Evolutionary conservation across 345 rosid genomes (phyloP).

Genomic region (Nasturtium officinale): DNA sequence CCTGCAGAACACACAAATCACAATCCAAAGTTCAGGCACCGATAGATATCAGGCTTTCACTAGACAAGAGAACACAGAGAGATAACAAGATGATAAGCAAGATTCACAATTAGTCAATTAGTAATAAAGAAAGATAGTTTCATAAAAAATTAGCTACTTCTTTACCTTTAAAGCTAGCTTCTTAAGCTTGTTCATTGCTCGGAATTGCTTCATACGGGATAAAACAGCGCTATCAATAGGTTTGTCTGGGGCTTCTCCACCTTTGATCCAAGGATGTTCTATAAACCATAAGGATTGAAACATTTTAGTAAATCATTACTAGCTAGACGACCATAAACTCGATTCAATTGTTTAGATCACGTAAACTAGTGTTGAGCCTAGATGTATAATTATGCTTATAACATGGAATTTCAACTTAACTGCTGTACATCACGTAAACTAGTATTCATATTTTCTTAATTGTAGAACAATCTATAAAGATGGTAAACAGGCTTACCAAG

Average conservation of each 20-base stretch:
- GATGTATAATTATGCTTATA: not conserved
- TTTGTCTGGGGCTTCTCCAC: constrained; percentile 86
- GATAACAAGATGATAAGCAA: not conserved
- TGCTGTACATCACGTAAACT: not conserved
- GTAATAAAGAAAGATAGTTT: not conserved
- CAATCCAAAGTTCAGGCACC: not conserved
- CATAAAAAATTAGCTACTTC: not conserved
- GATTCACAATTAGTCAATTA: not conserved
- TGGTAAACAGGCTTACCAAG: constrained; percentile 58
- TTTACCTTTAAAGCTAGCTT: constrained; percentile 87
- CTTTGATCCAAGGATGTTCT: constrained; percentile 97
- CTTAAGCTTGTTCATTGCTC: constrained; percentile 94
- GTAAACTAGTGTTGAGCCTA: not conserved
- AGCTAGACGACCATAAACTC: constrained; percentile 26
- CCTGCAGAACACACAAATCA: constrained; percentile 47
- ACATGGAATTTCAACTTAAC: not conserved
- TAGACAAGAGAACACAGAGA: not conserved
- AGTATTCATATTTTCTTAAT: not conserved
- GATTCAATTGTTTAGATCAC: not conserved
- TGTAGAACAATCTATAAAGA: not conserved
- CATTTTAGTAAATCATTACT: constrained; percentile 33
- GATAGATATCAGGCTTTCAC: not conserved
- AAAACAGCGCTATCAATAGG: constrained; percentile 87
- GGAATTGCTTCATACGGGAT: constrained; percentile 94
- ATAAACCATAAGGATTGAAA: constrained; percentile 34